Conservation (phyloP, 2,329 filamentous ascomycete genomes). For the Pochonia chlamydosporia region DNA sequence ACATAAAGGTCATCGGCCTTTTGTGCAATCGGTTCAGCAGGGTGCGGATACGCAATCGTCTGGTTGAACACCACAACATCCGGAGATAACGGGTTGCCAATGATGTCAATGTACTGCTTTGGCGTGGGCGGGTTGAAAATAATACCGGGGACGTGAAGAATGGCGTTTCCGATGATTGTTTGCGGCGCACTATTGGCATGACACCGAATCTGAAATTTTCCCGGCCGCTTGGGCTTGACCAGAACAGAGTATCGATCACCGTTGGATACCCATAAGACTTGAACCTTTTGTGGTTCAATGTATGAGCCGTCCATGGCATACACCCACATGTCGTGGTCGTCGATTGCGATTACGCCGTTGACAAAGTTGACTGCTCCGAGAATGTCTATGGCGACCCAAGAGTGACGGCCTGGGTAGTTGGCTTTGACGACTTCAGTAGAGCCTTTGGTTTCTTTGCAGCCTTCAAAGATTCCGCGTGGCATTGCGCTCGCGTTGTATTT, state of each 20-base stretch:
- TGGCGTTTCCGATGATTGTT: slow-evolving; percentile 46
- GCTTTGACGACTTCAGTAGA: slow-evolving; percentile 35
- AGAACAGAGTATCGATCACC: slow-evolving; percentile 48
- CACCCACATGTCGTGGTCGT: slow-evolving; percentile 47
- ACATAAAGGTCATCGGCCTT: slow-evolving; percentile 40
- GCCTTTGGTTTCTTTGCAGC: slow-evolving; percentile 41
- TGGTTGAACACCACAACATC: slow-evolving; percentile 39
- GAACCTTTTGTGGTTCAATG: slow-evolving; percentile 44
- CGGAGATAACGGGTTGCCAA: slow-evolving; percentile 35
- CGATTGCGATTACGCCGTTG: slow-evolving; percentile 40
- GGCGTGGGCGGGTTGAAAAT: slow-evolving; percentile 14
- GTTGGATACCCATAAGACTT: slow-evolving; percentile 41
- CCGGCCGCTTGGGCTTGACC: slow-evolving; percentile 24
- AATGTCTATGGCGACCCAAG: slow-evolving; percentile 49
- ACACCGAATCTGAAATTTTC: slow-evolving; percentile 49
- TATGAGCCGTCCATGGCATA: slow-evolving; percentile 50
- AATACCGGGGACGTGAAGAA: slow-evolving; percentile 29
- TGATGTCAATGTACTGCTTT: slow-evolving; percentile 42
- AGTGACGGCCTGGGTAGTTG: slow-evolving; percentile 10
- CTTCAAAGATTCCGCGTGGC: slow-evolving; percentile 36
- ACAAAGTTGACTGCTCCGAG: slow-evolving; percentile 45
- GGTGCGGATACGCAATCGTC: slow-evolving; percentile 38
- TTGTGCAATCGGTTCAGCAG: slow-evolving; percentile 34
- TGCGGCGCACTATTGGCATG: slow-evolving; percentile 44
- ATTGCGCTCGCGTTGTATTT: slow-evolving; percentile 24